phyloP scores from a whole-genome alignment of 2,329 filamentous ascomycete species.

The Alternaria consortialis region DNA sequence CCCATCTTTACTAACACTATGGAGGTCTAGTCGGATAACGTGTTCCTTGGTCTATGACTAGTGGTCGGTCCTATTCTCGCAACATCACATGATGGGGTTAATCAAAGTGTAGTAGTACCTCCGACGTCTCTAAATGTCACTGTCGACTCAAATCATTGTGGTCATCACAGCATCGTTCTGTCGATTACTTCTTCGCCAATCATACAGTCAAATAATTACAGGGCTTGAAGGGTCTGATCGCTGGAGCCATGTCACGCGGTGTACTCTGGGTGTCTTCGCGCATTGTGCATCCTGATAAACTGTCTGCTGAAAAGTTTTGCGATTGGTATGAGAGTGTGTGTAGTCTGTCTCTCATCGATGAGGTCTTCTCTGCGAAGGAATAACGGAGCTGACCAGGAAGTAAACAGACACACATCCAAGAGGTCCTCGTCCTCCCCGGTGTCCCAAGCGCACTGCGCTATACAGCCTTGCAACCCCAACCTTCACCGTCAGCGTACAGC shows the following conservation, averaged over 20 bases:
- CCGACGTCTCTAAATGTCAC: neutral
- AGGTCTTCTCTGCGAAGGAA: neutral
- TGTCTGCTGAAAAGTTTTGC: constrained; percentile 27
- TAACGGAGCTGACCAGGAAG: neutral
- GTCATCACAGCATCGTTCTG: neutral
- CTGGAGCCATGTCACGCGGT: constrained; percentile 30
- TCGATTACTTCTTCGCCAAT: neutral
- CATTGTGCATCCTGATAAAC: constrained; percentile 8
- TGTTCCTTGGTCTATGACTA: constrained; percentile 2
- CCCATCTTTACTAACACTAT: neutral
- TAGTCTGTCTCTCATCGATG: neutral
- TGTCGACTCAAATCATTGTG: neutral
- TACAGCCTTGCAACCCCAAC: constrained; percentile 26
- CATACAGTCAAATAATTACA: neutral
- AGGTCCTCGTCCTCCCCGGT: constrained; percentile 36
- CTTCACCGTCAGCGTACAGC: constrained; percentile 8
- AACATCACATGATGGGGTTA: constrained; percentile 1
- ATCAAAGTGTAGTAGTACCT: neutral
- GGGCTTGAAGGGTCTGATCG: neutral
- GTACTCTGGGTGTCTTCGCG: constrained; percentile 41
- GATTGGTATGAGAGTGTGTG: constrained; percentile 42
- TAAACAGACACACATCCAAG: constrained; percentile 24
- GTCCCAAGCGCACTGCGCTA: constrained; percentile 36
- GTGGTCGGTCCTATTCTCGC: neutral
- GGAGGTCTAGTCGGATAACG: constrained; percentile 2